Percentiles rank a stretch among this genome's conserved stretches.
Conservation (phyloP, 164 flowering plant species). For the Macadamia tetraphylla region DNA sequence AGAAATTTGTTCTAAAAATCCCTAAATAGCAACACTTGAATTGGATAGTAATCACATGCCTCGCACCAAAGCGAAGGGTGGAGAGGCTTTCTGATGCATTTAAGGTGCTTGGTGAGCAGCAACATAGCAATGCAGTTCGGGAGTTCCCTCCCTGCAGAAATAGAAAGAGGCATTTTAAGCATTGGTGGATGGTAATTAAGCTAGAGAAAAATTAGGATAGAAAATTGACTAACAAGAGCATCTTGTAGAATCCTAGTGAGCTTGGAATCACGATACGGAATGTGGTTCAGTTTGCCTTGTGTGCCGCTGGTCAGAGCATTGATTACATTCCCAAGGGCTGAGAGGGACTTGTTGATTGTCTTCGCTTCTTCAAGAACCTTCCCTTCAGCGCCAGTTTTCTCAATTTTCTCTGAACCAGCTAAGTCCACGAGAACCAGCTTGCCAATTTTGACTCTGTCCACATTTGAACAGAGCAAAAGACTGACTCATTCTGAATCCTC, state of each 20-base stretch:
- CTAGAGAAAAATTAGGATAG: not conserved
- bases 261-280: conserved; percentile 88
- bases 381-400: conserved; percentile 91
- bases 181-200: not conserved
- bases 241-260: conserved; percentile 81
- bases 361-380: conserved; percentile 91
- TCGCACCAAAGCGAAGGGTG: conserved; percentile 83
- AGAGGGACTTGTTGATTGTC: conserved; percentile 79
- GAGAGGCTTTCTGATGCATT: conserved; percentile 80
- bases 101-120: conserved; percentile 79
- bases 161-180: not conserved
- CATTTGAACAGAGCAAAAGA: not conserved
- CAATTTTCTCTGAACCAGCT: conserved; percentile 92
- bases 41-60: conserved; percentile 29
- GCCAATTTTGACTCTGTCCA: conserved; percentile 49
- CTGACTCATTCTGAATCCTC: conserved; percentile 2
- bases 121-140: conserved; percentile 69
- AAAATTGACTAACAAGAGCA: conserved; percentile 50
- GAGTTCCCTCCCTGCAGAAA: conserved; percentile 68
- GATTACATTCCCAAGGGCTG: conserved; percentile 83
- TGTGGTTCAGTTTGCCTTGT: conserved; percentile 52
- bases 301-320: conserved; percentile 63
- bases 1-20: not conserved
- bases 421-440: conserved; percentile 80
- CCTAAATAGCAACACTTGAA: not conserved